Percentiles rank a stretch among this genome's conserved stretches.
phyloP scores from a whole-genome alignment of 2,329 filamentous ascomycete species.

The Claviceps maximensis region DNA sequence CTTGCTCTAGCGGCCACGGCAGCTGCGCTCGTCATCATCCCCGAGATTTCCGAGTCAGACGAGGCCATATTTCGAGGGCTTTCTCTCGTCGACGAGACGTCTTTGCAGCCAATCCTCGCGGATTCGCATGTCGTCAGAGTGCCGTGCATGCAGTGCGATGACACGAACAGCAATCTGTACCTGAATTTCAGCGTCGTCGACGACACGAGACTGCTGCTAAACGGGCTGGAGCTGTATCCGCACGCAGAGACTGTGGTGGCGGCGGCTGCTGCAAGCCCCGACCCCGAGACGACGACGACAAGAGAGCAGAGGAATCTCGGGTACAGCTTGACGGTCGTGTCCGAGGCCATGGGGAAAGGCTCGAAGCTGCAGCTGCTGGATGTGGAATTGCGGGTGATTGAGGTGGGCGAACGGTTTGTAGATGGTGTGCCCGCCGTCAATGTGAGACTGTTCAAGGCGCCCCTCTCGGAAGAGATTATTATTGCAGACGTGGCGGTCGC shows the following conservation, averaged over 20 bases:
- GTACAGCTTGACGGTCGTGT: slow-evolving; percentile 32
- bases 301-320: slow-evolving; percentile 29
- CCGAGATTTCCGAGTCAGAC: slow-evolving; percentile 31
- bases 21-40: slow-evolving; percentile 40
- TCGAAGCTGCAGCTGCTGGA: slow-evolving; percentile 38
- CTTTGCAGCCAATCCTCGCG: slow-evolving; percentile 22
- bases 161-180: slow-evolving; percentile 31
- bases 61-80: slow-evolving; percentile 28
- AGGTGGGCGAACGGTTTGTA: slow-evolving; percentile 44
- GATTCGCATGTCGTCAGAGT: slow-evolving; percentile 30
- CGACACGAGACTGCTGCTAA: slow-evolving; percentile 38
- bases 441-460: slow-evolving; percentile 48
- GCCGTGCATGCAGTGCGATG: slow-evolving; percentile 41
- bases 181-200: slow-evolving; percentile 42
- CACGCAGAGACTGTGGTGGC: slow-evolving; percentile 30
- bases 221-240: slow-evolving; percentile 48
- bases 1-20: slow-evolving; percentile 21
- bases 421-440: slow-evolving; percentile 41
- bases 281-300: slow-evolving; percentile 13
- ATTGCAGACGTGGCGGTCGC: slow-evolving; percentile 35
- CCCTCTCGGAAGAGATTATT: slow-evolving; percentile 34
- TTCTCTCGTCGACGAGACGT: slow-evolving; percentile 21
- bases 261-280: slow-evolving; percentile 31
- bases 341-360: slow-evolving; percentile 33
- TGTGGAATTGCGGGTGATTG: slow-evolving; percentile 44